Evolutionary conservation across 2,329 filamentous ascomycete genomes (phyloP).

Genomic region (Akanthomyces lecanii): DNA sequence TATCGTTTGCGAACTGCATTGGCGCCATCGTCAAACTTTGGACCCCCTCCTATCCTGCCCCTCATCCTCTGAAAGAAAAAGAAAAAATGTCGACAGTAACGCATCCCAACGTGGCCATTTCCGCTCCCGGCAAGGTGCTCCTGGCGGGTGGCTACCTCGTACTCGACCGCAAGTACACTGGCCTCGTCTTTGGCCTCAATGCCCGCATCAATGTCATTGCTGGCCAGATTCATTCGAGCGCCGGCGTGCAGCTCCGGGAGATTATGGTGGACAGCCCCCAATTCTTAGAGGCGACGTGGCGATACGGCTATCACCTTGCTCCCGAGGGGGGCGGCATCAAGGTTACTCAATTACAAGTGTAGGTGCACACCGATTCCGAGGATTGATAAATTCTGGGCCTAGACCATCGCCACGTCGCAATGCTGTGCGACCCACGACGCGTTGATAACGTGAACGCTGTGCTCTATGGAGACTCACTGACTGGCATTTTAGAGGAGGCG

Average conservation of each 20-base stretch:
- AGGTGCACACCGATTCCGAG: conserved; percentile 38
- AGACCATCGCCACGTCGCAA: conserved; percentile 6
- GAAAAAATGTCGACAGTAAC: background rate
- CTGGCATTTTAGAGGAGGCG: conserved; percentile 36
- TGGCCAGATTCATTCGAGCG: conserved; percentile 52
- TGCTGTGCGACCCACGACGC: background rate
- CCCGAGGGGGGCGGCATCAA: conserved; percentile 73
- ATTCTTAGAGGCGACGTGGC: conserved; percentile 82
- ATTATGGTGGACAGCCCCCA: conserved; percentile 90
- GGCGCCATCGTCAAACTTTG: background rate
- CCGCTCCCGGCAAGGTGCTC: conserved; percentile 93
- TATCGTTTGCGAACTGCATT: background rate
- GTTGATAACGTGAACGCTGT: background rate
- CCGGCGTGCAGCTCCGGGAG: conserved; percentile 62
- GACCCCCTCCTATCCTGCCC: background rate
- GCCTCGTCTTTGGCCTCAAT: conserved; percentile 63
- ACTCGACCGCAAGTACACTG: conserved; percentile 81
- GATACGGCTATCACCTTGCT: conserved; percentile 71
- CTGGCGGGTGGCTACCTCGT: conserved; percentile 94
- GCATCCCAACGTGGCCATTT: conserved; percentile 57
- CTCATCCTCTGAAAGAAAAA: background rate
- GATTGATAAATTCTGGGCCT: background rate
- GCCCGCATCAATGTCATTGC: conserved; percentile 64
- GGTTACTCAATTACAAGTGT: conserved; percentile 75
- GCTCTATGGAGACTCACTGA: background rate